A percentile compares a stretch with the other conserved stretches of the same genome.
These are phyloP conservation scores for Camelina neglecta DNA, from an alignment of 345 rosid species.

Conservation along the genomic window DNA sequence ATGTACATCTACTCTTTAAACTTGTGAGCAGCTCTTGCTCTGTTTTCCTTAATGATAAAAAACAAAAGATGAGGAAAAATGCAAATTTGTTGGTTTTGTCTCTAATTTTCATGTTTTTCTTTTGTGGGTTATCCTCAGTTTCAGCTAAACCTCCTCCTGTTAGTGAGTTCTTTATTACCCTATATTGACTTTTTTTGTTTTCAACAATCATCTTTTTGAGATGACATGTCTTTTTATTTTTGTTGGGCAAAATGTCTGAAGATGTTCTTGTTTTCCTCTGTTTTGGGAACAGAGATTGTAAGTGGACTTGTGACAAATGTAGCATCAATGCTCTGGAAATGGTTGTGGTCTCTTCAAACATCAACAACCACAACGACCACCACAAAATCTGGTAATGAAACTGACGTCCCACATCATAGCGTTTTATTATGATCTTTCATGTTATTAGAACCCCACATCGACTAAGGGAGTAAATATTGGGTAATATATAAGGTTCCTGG, in stretches of 20 bases:
- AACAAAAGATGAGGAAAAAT: constrained; percentile 20
- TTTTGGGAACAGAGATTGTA: constrained; percentile 65
- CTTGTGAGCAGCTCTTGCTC: constrained; percentile 31
- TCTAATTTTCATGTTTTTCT: constrained; percentile 53
- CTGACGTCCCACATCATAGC: background rate
- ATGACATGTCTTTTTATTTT: background rate
- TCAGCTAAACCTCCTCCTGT: constrained; percentile 87
- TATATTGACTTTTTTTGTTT: background rate
- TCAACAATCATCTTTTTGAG: background rate
- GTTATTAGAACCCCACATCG: too few species aligned
- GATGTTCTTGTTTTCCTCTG: background rate
- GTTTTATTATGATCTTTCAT: constrained; percentile 6
- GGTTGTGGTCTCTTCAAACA: constrained; percentile 89
- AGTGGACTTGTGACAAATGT: constrained; percentile 79
- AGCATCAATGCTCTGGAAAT: constrained; percentile 74
- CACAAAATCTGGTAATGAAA: constrained; percentile 62
- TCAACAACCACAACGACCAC: constrained; percentile 59
- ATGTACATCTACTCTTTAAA: background rate
- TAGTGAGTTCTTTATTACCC: constrained; percentile 54
- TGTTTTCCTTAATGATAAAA: background rate
- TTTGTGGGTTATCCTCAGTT: constrained; percentile 66
- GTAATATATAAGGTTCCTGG: too few species aligned
- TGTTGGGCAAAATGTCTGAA: constrained; percentile 6
- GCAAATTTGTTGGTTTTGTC: constrained; percentile 36
- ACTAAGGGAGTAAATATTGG: too few species aligned